Evolutionary conservation across 23 red algal species (phyloP).

Genomic region (Agarophyton chilense): DNA sequence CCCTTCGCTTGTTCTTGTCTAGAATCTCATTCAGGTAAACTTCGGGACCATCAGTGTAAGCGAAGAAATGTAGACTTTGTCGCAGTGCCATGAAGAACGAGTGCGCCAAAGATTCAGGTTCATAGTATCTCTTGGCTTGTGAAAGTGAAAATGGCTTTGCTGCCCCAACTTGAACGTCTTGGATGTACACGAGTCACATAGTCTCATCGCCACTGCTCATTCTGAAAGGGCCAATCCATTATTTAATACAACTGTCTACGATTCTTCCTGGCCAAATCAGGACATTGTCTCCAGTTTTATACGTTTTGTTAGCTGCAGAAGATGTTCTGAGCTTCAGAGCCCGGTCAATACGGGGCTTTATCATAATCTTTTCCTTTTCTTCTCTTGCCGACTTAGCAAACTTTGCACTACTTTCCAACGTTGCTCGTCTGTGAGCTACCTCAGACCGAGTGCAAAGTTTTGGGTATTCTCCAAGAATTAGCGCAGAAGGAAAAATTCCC

Average conservation of each 20-base stretch:
- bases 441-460: too few species aligned
- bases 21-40: background rate
- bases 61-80: too few species aligned
- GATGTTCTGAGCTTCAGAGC: slow-evolving; percentile 1
- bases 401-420: background rate
- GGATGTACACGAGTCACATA: slow-evolving; percentile 30
- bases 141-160: background rate
- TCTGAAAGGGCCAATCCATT: slow-evolving; percentile 27
- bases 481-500: slow-evolving; percentile 1
- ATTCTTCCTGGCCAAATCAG: slow-evolving; percentile 8
- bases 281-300: background rate
- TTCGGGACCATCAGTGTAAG: background rate
- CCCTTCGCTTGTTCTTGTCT: background rate
- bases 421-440: too few species aligned
- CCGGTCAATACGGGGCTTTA: background rate
- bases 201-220: background rate
- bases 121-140: background rate
- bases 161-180: background rate
- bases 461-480: slow-evolving; percentile 6
- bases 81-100: too few species aligned
- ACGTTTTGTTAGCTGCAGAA: background rate
- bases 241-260: background rate
- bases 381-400: background rate
- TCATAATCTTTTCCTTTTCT: slow-evolving; percentile 24
- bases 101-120: too few species aligned